Base-by-base conservation (phyloP, 192 early-diverging fungal species). In the Lunasporangiospora selenospora region DNA sequence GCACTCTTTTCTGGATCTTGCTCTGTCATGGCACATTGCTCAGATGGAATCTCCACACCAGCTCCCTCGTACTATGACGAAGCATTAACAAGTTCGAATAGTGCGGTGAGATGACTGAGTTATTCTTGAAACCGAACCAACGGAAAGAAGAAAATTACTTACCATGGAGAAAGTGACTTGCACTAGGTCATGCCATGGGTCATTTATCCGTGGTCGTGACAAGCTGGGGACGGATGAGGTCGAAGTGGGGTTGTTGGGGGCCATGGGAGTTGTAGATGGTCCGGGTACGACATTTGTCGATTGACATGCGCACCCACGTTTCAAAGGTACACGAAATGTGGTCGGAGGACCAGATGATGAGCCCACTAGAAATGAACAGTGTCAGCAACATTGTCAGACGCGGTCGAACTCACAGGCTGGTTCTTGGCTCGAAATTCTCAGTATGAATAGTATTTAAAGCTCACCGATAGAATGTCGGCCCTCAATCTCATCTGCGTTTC, bases 111-210 rank as follows among this genome's bases (percentile, higher is more conserved):
- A n/a, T 13, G 29, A 18, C 16, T 58, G 44, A 47, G 23, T 10
- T 34, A 58, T 34, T 50, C 47, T 50, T 31, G 12, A 60, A 60
- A 26, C 34, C 32, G 45, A 40, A 34, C 47, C 6, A 47, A 45
- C 33, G 56, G 47, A 46, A 37, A 9, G 45, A 57, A 43, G 34
- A 29, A 50, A 60, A 32, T 32, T 13, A 38, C 36, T 21, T 50
- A 60, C 58, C 46, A 60, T 31, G 24, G 32, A 58, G 31, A 58
- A 44, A 47, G 56, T 47, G 16, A 32, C 56, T 58, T 15, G 58
- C 58, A 60, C 34, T 40, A 60, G 58, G 41, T 60, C 58, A 50
- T 60, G 58, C 47, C 47, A 60, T 19, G 58, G 58, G 38, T 49
- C 19, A 47, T 23, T 49, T 60, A 60, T 60, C 11, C 32, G 47